Base-by-base conservation (phyloP, 352 stramenopile species). In the Peronosclerospora sorghi region DNA sequence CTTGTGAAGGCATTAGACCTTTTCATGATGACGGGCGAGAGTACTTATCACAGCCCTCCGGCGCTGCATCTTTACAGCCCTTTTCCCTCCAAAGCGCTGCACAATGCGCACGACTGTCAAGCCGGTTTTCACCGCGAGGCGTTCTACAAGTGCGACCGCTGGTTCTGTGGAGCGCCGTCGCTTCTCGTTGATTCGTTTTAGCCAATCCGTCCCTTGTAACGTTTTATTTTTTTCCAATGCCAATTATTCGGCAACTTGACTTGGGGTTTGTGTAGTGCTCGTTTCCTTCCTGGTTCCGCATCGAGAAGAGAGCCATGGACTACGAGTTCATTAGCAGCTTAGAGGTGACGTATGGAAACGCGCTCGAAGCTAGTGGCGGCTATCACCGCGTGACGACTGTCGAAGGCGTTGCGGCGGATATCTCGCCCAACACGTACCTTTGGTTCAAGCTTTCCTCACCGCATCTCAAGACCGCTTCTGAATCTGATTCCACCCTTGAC, bases 281-380 rank as follows among this genome's bases (percentile, higher is more conserved):
- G 21, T 26, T 53, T 52, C 28, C 43, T 48, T 48, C 48, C 40
- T 28, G 19, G 39, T 42, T 47, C 37, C 18, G 14, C 27, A 41
- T 40, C 17, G 30, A 4, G 19, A 24, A 24, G 26, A 12, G 18
- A 19, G 41, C 28, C 21, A 89, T 89, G 77, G 68, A 78, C 40
- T 75, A 60, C 43, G 77, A 86, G 60, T 82, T 67, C 51, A 68
- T 93, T 37, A 65, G 56, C 32, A 68, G 48, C 34, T 53, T 93
- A 4, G 81, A 93, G 52, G 73, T 93, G 41, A 93, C 81, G 39
- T 93, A 93, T 50, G 81, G 79, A 50, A 81, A 91, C 45, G 81
- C 81, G 45, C 73, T 93, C 14, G 81, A 73, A 12, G 76, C 56
- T 26, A 75, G 78, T 21, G 76, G 76, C 35, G 65, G 73, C 40